These are phyloP conservation scores for Monilinia laxa DNA, from an alignment of 2,329 filamentous ascomycete genomes.

Conservation along the genomic window DNA sequence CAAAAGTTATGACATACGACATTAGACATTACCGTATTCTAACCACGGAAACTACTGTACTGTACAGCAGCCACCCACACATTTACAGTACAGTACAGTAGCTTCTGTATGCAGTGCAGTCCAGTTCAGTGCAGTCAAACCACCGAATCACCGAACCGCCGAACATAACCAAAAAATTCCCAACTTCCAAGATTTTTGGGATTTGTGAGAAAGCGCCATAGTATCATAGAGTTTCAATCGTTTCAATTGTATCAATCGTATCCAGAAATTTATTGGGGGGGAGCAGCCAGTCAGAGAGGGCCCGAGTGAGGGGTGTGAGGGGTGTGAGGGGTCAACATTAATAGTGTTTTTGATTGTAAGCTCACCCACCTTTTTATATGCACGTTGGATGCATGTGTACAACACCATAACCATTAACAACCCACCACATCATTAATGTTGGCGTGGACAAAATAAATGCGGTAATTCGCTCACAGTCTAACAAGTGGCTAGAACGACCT, in stretches of 20 bases:
- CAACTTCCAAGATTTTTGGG: slow-evolving; percentile 23
- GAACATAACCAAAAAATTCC: neutral
- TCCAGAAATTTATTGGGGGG: slow-evolving; percentile 11
- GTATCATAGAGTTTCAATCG: slow-evolving; percentile 14
- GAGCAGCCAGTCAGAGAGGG: slow-evolving; percentile 10
- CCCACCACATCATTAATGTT: slow-evolving; percentile 26
- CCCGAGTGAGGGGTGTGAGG: slow-evolving; percentile 21
- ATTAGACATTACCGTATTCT: slow-evolving; percentile 12
- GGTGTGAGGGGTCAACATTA: slow-evolving; percentile 20
- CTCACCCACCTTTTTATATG: slow-evolving; percentile 22
- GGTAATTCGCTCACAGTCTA: neutral
- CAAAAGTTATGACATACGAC: slow-evolving; percentile 17
- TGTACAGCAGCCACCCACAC: too few species aligned
- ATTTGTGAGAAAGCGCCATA: neutral
- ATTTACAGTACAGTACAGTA: too few species aligned
- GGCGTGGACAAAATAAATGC: slow-evolving; percentile 18
- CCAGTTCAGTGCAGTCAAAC: neutral
- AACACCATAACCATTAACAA: slow-evolving; percentile 25
- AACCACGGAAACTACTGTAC: neutral
- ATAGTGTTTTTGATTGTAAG: slow-evolving; percentile 19
- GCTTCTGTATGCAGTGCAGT: too few species aligned
- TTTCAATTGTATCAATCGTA: neutral
- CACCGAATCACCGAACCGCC: slow-evolving; percentile 1
- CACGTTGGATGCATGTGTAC: slow-evolving; percentile 24
- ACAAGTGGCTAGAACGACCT: slow-evolving; percentile 22